A percentile compares a stretch with the other conserved stretches of the same genome.
These are phyloP conservation scores for Akanthomyces lecanii DNA, from an alignment of 2,329 filamentous ascomycete species.

Conservation along the genomic window DNA sequence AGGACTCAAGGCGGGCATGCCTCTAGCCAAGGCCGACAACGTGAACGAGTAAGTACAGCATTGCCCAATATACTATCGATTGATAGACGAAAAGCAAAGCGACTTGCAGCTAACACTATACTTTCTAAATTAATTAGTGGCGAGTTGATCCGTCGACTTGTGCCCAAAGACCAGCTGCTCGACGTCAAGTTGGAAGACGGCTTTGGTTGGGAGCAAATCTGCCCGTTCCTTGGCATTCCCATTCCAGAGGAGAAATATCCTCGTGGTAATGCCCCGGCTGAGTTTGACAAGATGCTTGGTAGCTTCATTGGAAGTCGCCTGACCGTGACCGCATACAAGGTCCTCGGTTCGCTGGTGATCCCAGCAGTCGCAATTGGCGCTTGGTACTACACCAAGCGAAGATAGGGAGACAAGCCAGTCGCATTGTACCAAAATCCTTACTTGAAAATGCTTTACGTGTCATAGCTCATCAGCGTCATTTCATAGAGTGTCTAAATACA, in stretches of 20 bases:
- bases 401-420: background rate
- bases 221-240: conserved; percentile 28
- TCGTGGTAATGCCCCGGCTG: conserved; percentile 26
- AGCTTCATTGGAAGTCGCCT: background rate
- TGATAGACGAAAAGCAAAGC: background rate
- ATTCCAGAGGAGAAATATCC: conserved; percentile 30
- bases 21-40: conserved; percentile 3
- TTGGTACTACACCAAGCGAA: conserved; percentile 13
- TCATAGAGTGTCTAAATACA: background rate
- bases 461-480: background rate
- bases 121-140: conserved; percentile 19
- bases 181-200: conserved; percentile 31
- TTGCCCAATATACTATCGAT: background rate
- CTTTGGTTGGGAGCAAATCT: conserved; percentile 35
- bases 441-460: background rate
- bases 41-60: background rate
- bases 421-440: too few relatives aligned
- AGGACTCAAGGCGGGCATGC: background rate
- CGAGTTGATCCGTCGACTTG: conserved; percentile 23
- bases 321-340: background rate
- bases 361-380: conserved; percentile 3
- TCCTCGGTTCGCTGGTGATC: background rate
- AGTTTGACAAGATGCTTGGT: conserved; percentile 24
- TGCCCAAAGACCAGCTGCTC: conserved; percentile 28
- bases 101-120: background rate